phyloP scores from a whole-genome alignment of 441 rosid species.

The Gossypium gossypioides region DNA sequence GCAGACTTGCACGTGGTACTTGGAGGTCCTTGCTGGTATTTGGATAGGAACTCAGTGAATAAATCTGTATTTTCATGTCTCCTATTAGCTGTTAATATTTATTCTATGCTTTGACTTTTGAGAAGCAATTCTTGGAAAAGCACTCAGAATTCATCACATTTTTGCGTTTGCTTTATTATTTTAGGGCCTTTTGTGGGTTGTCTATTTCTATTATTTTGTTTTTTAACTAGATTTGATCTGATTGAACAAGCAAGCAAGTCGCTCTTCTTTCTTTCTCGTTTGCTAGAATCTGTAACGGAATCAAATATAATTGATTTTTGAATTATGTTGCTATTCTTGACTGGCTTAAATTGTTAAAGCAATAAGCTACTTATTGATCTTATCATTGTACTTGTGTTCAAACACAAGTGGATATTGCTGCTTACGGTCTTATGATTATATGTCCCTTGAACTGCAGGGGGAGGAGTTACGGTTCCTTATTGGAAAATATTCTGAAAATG shows the following conservation, averaged over 20 bases:
- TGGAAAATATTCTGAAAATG: not conserved
- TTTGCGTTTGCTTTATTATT: not conserved
- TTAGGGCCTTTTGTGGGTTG: not conserved
- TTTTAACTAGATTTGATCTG: not conserved
- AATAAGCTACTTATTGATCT: not conserved
- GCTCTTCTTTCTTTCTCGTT: not conserved
- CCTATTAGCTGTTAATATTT: not conserved
- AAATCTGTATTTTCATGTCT: not conserved
- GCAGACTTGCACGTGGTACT: not conserved
- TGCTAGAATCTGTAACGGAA: not conserved
- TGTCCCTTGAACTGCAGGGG: not conserved
- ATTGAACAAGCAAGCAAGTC: not conserved
- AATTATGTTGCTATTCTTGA: not conserved
- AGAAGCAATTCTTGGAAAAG: not conserved
- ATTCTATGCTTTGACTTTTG: not conserved
- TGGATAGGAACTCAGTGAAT: not conserved
- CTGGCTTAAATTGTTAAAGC: not conserved
- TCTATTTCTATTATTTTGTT: not conserved
- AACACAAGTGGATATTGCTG: not conserved
- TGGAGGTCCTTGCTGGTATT: not conserved
- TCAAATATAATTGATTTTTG: not conserved
- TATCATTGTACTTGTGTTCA: not conserved
- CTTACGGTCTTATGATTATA: not conserved
- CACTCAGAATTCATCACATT: not conserved
- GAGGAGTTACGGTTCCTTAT: not conserved